Evolutionary conservation across 192 early-diverging fungal genomes (phyloP).

Genomic region (Coemansia sp.): DNA sequence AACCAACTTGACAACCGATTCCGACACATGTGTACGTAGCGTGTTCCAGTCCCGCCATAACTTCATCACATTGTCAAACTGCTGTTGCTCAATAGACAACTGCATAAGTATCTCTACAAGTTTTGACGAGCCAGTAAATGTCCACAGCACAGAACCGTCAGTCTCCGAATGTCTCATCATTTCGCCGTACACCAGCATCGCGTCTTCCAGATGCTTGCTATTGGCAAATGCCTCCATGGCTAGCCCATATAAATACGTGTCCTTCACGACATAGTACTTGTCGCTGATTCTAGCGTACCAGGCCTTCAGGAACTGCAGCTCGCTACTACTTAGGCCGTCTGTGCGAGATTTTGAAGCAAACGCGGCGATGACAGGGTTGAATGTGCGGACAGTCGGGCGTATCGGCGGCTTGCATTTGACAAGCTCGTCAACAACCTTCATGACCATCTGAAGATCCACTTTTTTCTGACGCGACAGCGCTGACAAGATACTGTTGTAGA

Average conservation of each 20-base stretch:
- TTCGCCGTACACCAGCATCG: conserved; percentile 37
- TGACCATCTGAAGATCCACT: conserved; percentile 22
- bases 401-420: conserved; percentile 23
- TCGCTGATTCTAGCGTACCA: conserved; percentile 37
- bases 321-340: conserved; percentile 1
- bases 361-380: conserved; percentile 44
- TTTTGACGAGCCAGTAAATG: conserved; percentile 16
- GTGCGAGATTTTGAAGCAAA: conserved; percentile 25
- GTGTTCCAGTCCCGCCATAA: conserved; percentile 42
- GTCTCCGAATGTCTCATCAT: conserved; percentile 32
- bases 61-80: conserved; percentile 18
- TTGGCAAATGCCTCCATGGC: conserved; percentile 31
- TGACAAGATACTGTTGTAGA: conserved; percentile 47
- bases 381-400: conserved; percentile 34
- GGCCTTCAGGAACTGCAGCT: conserved; percentile 31
- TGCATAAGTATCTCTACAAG: conserved; percentile 26
- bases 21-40: conserved; percentile 17
- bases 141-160: conserved; percentile 12
- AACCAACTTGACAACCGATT: conserved; percentile 16
- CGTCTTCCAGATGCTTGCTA: conserved; percentile 26
- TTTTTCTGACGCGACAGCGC: conserved; percentile 28
- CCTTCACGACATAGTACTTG: conserved; percentile 37
- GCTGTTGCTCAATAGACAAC: conserved; percentile 21
- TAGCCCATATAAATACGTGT: conserved; percentile 39
- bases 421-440: conserved; percentile 25